Base-by-base conservation (phyloP, 2,329 filamentous ascomycete species). In the Penicillium brevicompactum region DNA sequence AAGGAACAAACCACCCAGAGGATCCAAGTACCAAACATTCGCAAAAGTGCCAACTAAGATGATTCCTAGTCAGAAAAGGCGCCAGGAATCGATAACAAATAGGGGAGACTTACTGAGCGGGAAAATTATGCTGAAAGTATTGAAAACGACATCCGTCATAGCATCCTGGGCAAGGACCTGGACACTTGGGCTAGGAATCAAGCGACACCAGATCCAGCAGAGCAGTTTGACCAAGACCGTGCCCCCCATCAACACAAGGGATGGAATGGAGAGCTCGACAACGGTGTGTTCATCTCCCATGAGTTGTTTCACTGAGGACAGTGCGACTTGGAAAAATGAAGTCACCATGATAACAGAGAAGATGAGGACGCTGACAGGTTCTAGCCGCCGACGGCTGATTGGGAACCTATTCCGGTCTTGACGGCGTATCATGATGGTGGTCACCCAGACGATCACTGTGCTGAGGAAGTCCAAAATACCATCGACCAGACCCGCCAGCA, bases 191-290 rank as follows among this genome's bases (percentile, higher is more conserved):
- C 95, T 96, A 63, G 86, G 90, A 61, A 96, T 89, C 32, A 94
- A 73, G 6, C 91, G 88, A 70, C 90, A 96, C 89, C 90, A 96
- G 38, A 95, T 69, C 90, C 90, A 96, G 74, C 89, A 92, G 9
- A 84, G 76, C 18, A 89, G 85, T 72, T 96, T 96, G 73, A 96
- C 87, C 42, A 92, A 73, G 38, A 96, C 89, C 0, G 92, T 96
- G 38, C 83, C 79, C 5, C 87, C 76, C 91, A 96, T 95, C 70
- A 95, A 93, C 46, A 79, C 76, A 54, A 95, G 86, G 5, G 91
- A 89, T 0, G 90, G 84, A 14, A 87, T 67, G 0, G 87, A 85
- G 14, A 96, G 82, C 64, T 89, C 74, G n/a, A 96, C 86, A 16
- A 95, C 78, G 16, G 81, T 78, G 63, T 85, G 89, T 16, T 78